Base-by-base conservation (phyloP, 305 asterid genomes). In the Rubia peregrina region DNA sequence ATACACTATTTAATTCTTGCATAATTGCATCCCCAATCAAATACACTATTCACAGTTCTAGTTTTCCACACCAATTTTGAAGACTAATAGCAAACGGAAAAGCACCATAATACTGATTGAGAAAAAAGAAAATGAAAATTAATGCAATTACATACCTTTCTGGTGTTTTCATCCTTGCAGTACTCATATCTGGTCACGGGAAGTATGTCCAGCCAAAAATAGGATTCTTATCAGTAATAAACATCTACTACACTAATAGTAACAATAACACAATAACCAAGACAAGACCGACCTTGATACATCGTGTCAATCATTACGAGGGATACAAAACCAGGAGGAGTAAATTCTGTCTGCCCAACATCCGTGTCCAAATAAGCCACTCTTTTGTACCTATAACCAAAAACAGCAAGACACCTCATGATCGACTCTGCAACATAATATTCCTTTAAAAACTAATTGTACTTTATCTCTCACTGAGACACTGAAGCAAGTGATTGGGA, bases 291-390 rank as follows among this genome's bases (percentile, higher is more conserved):
- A 89, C 97, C 94, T 80, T 89, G 87, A 72, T 90, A 87, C 67
- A 82, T 76, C 82, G 82, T 86, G 88, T 94, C 97, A 14, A 94
- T 85, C 59, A 86, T 73, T 48, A 86, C 83, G 40, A 94, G 91
- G 14, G 97, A 90, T 43, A 91, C 77, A 49, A 92, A 89, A 60
- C 98, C 98, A 59, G 97, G 94, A 73, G 97, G 87, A 64, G 97
- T 95, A 80, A 95, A 95, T 83, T 91, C 99, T 9, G 97, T 73
- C 90, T 91, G 99, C 69, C 98, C 98, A 80, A 90, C 97, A 82
- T 95, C 99, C 55, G 98, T 91, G 79, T 95, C 99, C 74, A 95
- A 90, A 80, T 86, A 95, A 82, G 96, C 97, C 75, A 91, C 98
- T 63, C 78, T 90, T 76, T 82, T 85, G 81, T 86, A 89, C 85